These are phyloP conservation scores for Polychaeton citri DNA, from an alignment of 2,329 filamentous ascomycete genomes.

Conservation along the genomic window DNA sequence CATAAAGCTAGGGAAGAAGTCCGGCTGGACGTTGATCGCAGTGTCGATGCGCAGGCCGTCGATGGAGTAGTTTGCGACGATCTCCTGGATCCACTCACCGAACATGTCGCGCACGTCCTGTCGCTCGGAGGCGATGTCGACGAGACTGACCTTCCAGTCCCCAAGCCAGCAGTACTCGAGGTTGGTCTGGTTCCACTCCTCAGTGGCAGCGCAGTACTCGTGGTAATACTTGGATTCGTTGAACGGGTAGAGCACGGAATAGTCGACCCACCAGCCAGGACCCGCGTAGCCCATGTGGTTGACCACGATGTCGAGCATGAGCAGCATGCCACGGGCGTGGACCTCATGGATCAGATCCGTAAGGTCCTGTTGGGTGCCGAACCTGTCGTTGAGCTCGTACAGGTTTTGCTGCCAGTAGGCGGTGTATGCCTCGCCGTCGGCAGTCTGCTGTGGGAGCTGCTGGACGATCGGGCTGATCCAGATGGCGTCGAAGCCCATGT, in stretches of 20 bases:
- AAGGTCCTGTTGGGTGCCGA: slow-evolving; percentile 47
- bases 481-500: slow-evolving; percentile 30
- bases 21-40: slow-evolving; percentile 23
- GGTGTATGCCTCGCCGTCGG: slow-evolving; percentile 33
- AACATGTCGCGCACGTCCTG: slow-evolving; percentile 27
- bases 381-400: slow-evolving; percentile 43
- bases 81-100: slow-evolving; percentile 26
- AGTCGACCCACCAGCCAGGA: slow-evolving; percentile 36
- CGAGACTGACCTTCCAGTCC: slow-evolving; percentile 32
- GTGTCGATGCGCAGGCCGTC: slow-evolving; percentile 28
- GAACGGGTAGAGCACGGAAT: slow-evolving; percentile 39
- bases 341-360: slow-evolving; percentile 41
- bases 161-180: slow-evolving; percentile 39
- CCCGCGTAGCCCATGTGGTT: slow-evolving; percentile 38
- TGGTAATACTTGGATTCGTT: slow-evolving; percentile 48
- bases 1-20: slow-evolving; percentile 24
- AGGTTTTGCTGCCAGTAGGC: slow-evolving; percentile 42
- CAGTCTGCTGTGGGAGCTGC: slow-evolving; percentile 28
- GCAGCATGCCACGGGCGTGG: slow-evolving; percentile 42
- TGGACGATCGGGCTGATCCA: slow-evolving; percentile 37
- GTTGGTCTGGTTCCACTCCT: slow-evolving; percentile 28
- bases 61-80: slow-evolving; percentile 30
- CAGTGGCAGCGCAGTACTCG: slow-evolving; percentile 43
- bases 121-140: slow-evolving; percentile 34
- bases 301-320: slow-evolving; percentile 48